Base-by-base conservation (phyloP, 169 alveolate genomes). In the Plasmodium falciparum region DNA sequence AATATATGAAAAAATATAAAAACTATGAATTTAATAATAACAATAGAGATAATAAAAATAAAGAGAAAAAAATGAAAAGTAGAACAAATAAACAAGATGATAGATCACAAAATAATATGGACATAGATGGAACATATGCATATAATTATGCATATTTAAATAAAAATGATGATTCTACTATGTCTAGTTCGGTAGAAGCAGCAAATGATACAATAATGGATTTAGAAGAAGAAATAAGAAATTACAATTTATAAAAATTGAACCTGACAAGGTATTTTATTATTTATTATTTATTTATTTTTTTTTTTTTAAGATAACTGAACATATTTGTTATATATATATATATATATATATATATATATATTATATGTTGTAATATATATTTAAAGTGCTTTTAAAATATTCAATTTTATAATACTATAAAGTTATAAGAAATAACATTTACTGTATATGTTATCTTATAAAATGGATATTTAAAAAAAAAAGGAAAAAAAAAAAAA, bases 141-240 rank as follows among this genome's bases (percentile, higher is more conserved):
- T 78, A 78, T 78, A 78, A 78, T 65, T 78, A 65, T 78, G 89
- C 89, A 20, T 78, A 78, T 17, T 29, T 78, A 45, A 71, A 65
- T 66, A 78, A 52, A 22, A 78, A 66, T 13, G 71, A 76, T 66
- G 74, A 58, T 33, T 78, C 89, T 7, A 20, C 71, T 12, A n/a
- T 6, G 70, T 78, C 89, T 50, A 78, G 72, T n/a, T 58, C 89
- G 54, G 47, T 49, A 20, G 89, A 78, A 43, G 63, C 49, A 11
- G 71, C n/a, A 45, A 54, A 78, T 59, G 76, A 61, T 22, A 78
- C 89, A 17, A 78, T 78, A 69, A 78, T 78, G 89, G 67, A 78
- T 78, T 78, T 78, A 52, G 89, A 78, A 33, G 89, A 78, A 39
- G 89, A 78, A 78, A 54, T 67, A 78, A 78, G 39, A 1, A 78